These are phyloP conservation scores for Xylona heveae DNA, from an alignment of 495 filamentous ascomycete species.

Conservation along the genomic window DNA sequence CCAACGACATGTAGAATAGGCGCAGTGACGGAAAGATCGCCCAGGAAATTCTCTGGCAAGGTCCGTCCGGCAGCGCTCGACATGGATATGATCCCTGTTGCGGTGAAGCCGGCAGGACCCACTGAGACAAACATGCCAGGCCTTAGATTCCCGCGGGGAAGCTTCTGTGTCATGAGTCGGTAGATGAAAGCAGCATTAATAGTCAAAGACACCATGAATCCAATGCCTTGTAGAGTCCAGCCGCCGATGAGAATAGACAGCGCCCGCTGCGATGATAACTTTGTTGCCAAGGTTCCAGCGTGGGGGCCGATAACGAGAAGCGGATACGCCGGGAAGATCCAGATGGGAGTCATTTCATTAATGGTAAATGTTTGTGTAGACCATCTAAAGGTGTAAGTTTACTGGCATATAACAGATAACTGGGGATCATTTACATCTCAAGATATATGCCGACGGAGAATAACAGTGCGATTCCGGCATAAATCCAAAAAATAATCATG, in stretches of 20 bases:
- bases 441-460: slow-evolving; percentile 52
- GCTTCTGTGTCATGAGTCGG: slow-evolving; percentile 77
- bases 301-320: slow-evolving; percentile 61
- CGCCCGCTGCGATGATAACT: slow-evolving; percentile 15
- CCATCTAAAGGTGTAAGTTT: slow-evolving; percentile 24
- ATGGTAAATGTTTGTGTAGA: slow-evolving; percentile 61
- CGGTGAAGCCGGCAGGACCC: slow-evolving; percentile 62
- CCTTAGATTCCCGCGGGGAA: slow-evolving; percentile 51
- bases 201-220: slow-evolving; percentile 71
- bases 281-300: slow-evolving; percentile 39
- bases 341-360: slow-evolving; percentile 68
- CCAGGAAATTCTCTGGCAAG: slow-evolving; percentile 35
- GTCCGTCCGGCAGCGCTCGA: slow-evolving; percentile 20
- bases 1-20: slow-evolving; percentile 29
- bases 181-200: slow-evolving; percentile 74
- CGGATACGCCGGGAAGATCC: slow-evolving; percentile 83
- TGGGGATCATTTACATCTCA: slow-evolving; percentile 26
- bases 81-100: slow-evolving; percentile 43
- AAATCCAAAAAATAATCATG: slow-evolving; percentile 51
- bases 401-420: background rate
- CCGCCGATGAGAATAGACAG: slow-evolving; percentile 50
- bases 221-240: slow-evolving; percentile 57
- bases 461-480: slow-evolving; percentile 38
- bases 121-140: slow-evolving; percentile 77
- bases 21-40: slow-evolving; percentile 31